Base-by-base conservation (phyloP, 108 stramenopile genomes). In the Pseudonitzschia multistriata region DNA sequence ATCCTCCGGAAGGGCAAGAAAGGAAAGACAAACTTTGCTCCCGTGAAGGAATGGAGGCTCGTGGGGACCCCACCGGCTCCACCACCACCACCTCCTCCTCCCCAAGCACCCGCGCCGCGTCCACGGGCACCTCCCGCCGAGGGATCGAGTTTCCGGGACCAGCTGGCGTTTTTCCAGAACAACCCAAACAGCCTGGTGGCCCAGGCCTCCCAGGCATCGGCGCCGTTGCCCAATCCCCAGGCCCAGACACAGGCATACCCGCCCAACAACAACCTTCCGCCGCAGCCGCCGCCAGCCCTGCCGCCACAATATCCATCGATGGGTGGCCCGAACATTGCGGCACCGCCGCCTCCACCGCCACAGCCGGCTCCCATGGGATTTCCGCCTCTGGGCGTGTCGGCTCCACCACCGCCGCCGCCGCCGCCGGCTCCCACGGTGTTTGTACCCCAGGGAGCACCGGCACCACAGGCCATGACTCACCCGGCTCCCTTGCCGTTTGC, bases 11-110 rank as follows among this genome's bases (percentile, higher is more conserved):
- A 59, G 34, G 29, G 29, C 5, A 21, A 29, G 7, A 62, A 62
- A 8, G 62, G 53, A 56, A 73, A 37, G 35, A 49, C 78, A 40
- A 31, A 31, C 15, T 79, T 79, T 68, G 67, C 60, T 11, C 48
- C 72, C 11, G 10, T 65, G 10, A 27, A 30, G 15, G 65, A 75
- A 28, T 79, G 78, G 78, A 50, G 72, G 33, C 42, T 42, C 11
- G 78, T 73, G 14, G 69, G 68, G 42, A 13, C 22, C 55, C 42
- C 63, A 27, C 54, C 54, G 29, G 29, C 54, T 14, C 22, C 27
- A 27, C 42, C 42, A 6, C 42, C 42, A 45, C 42, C 42, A 17
- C 42, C 42, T 45, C 42, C 42, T 2, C 42, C 42, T 6, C 42
- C 42, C 2, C 42, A n/a, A n/a, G n/a, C n/a, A n/a, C n/a, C n/a